Conservation (phyloP, 2,329 filamentous ascomycete genomes). For the Claviceps fusiformis region DNA sequence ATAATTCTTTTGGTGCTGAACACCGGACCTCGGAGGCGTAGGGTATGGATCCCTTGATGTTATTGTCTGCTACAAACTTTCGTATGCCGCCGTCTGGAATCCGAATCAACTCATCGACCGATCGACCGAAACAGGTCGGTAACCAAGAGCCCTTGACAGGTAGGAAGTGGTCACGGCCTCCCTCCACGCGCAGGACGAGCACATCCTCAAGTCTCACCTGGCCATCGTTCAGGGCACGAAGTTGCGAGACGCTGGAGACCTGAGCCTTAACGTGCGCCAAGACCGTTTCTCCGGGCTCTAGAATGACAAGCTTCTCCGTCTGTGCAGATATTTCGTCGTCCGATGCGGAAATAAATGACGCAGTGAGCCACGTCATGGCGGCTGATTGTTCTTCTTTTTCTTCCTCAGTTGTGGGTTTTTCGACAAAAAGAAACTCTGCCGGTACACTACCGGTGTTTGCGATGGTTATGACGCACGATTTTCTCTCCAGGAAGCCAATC, state of each 20-base stretch:
- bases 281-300: constrained; percentile 76
- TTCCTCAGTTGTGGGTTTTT: constrained; percentile 44
- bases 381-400: constrained; percentile 26
- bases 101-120: constrained; percentile 75
- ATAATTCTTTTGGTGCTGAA: constrained; percentile 78
- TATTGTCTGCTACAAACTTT: constrained; percentile 26
- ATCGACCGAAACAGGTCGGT: constrained; percentile 69
- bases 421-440: constrained; percentile 69
- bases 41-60: constrained; percentile 35
- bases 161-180: constrained; percentile 85
- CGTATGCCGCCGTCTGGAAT: constrained; percentile 73
- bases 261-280: constrained; percentile 54
- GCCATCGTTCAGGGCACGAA: constrained; percentile 59
- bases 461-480: constrained; percentile 59
- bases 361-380: constrained; percentile 53
- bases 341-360: constrained; percentile 42
- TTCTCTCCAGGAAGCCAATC: constrained; percentile 53
- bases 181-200: constrained; percentile 67
- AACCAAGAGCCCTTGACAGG: constrained; percentile 67
- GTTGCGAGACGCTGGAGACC: constrained; percentile 49
- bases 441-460: constrained; percentile 82
- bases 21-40: constrained; percentile 49
- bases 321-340: constrained; percentile 18
- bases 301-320: constrained; percentile 40
- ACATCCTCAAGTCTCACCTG: constrained; percentile 63